Conservation (phyloP, 1,284 basidiomycete species). For the Polyporus tsugae region DNA sequence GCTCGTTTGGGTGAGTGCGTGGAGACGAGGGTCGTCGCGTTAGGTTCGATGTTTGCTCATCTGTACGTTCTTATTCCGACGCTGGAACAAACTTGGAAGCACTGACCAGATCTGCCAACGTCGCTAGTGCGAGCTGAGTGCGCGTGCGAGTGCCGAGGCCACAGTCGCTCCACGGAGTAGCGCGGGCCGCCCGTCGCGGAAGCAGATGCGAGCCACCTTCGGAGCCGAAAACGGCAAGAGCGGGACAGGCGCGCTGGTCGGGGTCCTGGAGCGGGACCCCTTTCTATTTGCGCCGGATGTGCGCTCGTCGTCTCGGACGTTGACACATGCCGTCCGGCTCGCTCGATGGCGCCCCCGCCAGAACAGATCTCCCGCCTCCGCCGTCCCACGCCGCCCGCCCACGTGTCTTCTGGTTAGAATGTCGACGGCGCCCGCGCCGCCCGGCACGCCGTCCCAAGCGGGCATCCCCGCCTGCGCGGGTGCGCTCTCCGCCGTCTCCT, state of each 20-base stretch:
- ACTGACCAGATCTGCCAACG: constrained; percentile 2
- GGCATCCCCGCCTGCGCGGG: constrained; percentile 1
- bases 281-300: constrained; percentile 25
- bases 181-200: constrained; percentile 11
- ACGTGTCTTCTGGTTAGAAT: constrained; percentile 37
- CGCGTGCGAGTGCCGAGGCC: not conserved
- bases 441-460: constrained; percentile 13
- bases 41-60: constrained; percentile 1
- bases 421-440: constrained; percentile 27
- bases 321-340: constrained; percentile 29
- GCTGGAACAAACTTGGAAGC: not conserved
- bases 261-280: constrained; percentile 25
- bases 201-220: constrained; percentile 4
- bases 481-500: not conserved
- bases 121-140: not conserved
- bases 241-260: constrained; percentile 19
- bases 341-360: constrained; percentile 19
- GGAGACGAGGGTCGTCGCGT: not conserved
- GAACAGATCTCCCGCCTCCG: constrained; percentile 27
- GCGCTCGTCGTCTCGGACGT: constrained; percentile 29
- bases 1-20: constrained; percentile 1
- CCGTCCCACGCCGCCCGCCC: constrained; percentile 36
- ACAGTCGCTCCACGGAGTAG: constrained; percentile 8
- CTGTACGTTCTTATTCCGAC: not conserved
- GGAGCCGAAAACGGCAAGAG: constrained; percentile 15